A percentile compares a stretch with the other conserved stretches of the same genome.
Evolutionary conservation across 2,329 filamentous ascomycete genomes (phyloP).

Genomic region (Talaromyces sp.): DNA sequence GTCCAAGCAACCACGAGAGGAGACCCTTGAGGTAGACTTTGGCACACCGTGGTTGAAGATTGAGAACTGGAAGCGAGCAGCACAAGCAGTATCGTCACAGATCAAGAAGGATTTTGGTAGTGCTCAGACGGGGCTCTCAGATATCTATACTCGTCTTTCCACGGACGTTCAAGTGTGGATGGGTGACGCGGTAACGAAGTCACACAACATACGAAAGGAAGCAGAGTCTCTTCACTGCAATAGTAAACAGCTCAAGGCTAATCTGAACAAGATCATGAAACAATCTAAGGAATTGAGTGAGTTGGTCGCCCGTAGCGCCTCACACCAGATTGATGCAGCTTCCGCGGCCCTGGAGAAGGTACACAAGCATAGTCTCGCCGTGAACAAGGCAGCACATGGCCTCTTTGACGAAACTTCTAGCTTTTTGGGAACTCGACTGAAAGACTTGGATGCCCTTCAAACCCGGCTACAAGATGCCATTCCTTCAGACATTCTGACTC

Average conservation of each 20-base stretch:
- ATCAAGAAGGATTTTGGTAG: slow-evolving; percentile 33
- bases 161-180: slow-evolving; percentile 36
- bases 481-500: slow-evolving; percentile 28
- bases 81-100: slow-evolving; percentile 31
- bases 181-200: slow-evolving; percentile 33
- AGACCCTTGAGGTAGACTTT: slow-evolving; percentile 39
- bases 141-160: slow-evolving; percentile 34
- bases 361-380: slow-evolving; percentile 25
- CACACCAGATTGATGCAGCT: slow-evolving; percentile 28
- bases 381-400: slow-evolving; percentile 26
- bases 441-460: slow-evolving; percentile 22
- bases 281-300: slow-evolving; percentile 33
- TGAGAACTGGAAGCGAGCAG: slow-evolving; percentile 42
- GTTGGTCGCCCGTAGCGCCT: slow-evolving; percentile 26
- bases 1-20: slow-evolving; percentile 31
- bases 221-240: slow-evolving; percentile 24
- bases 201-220: slow-evolving; percentile 30
- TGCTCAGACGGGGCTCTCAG: slow-evolving; percentile 35
- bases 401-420: slow-evolving; percentile 27
- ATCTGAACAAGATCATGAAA: slow-evolving; percentile 24
- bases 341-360: slow-evolving; percentile 24
- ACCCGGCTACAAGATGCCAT: slow-evolving; percentile 25
- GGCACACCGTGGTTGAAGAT: slow-evolving; percentile 46
- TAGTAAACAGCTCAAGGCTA: slow-evolving; percentile 22
- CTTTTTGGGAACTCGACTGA: slow-evolving; percentile 20